Conservation (phyloP, 331 rosid genomes). For the Malus hybrid region DNA sequence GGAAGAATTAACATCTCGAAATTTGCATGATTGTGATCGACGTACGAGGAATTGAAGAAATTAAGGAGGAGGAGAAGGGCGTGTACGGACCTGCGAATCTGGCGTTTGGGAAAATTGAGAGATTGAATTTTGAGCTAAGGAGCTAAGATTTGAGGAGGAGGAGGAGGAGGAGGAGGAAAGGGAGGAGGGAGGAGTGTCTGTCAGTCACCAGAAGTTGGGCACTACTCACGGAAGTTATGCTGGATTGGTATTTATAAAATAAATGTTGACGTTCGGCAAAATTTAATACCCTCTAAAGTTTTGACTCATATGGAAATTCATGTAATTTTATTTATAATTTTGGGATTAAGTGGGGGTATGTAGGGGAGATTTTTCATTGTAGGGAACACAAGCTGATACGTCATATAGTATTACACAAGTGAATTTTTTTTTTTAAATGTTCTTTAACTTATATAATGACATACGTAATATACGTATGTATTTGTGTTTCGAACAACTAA, state of each 20-base stretch:
- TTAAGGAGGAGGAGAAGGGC: not conserved
- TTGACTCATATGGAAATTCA: not conserved
- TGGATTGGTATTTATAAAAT: not conserved
- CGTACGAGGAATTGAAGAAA: not conserved
- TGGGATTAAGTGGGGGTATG: not conserved
- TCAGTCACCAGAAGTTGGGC: not conserved
- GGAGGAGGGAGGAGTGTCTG: not conserved
- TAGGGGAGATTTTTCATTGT: too few relatives aligned
- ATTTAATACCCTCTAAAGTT: not conserved
- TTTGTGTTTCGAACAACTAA: too few relatives aligned
- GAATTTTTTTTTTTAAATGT: too few relatives aligned
- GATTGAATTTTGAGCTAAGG: not conserved
- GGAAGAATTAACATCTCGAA: not conserved
- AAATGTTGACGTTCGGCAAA: too few relatives aligned
- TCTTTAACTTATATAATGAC: too few relatives aligned
- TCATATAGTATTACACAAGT: too few relatives aligned
- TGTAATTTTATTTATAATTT: not conserved
- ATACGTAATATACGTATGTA: too few relatives aligned
- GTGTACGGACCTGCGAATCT: slow-evolving; percentile 3
- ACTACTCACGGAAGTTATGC: not conserved
- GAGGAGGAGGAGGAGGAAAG: too few relatives aligned
- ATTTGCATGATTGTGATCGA: not conserved
- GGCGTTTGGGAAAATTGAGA: not conserved
- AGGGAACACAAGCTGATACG: too few relatives aligned
- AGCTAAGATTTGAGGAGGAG: not conserved